Conservation (phyloP, 2,329 filamentous ascomycete genomes). For the Arthrobotrys musiformis region DNA sequence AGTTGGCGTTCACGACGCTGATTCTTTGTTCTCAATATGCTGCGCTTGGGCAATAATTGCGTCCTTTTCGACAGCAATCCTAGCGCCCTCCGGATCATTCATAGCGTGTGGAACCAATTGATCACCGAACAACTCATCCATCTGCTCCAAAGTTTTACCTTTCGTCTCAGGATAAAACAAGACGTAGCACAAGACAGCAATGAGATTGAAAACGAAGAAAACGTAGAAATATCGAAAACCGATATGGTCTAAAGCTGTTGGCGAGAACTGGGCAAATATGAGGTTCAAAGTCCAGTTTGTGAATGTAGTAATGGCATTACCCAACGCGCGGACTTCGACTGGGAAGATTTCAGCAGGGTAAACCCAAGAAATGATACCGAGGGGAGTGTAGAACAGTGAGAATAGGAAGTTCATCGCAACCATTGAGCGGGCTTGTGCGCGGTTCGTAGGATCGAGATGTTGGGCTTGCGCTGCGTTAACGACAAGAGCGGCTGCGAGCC, state of each 20-base stretch:
- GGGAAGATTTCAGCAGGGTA: constrained; percentile 81
- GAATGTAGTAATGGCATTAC: constrained; percentile 71
- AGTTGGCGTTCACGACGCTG: neutral
- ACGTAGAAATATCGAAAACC: constrained; percentile 67
- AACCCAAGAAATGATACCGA: constrained; percentile 69
- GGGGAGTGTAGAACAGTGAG: constrained; percentile 66
- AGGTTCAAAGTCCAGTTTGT: constrained; percentile 62
- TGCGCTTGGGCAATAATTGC: constrained; percentile 13
- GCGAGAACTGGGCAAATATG: constrained; percentile 67
- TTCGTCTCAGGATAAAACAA: constrained; percentile 57
- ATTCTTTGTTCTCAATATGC: constrained; percentile 22
- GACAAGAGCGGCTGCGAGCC: constrained; percentile 70
- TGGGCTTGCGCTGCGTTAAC: constrained; percentile 70
- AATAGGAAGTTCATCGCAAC: constrained; percentile 71
- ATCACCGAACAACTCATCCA: constrained; percentile 58
- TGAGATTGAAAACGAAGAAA: constrained; percentile 67
- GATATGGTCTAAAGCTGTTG: constrained; percentile 63
- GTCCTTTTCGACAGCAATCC: constrained; percentile 58
- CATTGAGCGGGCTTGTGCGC: constrained; percentile 66
- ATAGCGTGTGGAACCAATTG: constrained; percentile 62
- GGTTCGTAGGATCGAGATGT: constrained; percentile 62
- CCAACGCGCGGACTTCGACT: constrained; percentile 75
- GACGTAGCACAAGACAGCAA: constrained; percentile 61
- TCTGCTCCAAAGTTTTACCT: constrained; percentile 37
- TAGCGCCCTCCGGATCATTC: constrained; percentile 61